These are phyloP conservation scores for Oryza glumipatula DNA, from an alignment of 176 grass and related monocot genomes.

Conservation along the genomic window DNA sequence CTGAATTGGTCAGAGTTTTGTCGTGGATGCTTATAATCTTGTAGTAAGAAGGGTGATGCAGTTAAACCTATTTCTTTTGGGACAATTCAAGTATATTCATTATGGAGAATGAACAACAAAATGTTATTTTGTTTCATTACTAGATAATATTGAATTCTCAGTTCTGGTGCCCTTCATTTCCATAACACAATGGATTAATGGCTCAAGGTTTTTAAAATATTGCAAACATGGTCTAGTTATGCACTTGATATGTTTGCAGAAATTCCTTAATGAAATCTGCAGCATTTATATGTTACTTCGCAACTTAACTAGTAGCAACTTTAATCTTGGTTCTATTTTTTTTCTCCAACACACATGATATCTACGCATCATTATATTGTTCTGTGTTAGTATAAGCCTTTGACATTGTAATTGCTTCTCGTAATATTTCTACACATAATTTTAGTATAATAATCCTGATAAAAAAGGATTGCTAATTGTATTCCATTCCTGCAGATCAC, in stretches of 20 bases:
- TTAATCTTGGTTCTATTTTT: neutral
- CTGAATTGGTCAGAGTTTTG: neutral
- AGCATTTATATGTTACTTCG: neutral
- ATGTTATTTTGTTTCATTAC: neutral
- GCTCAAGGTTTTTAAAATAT: neutral
- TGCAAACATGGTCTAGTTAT: neutral
- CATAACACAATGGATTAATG: neutral
- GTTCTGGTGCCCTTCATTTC: neutral
- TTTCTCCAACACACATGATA: no score
- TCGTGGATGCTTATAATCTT: neutral
- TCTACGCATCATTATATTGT: neutral
- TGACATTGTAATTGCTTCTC: neutral
- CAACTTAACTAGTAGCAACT: neutral
- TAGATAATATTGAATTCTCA: neutral
- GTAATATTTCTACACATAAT: neutral
- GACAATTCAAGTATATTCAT: neutral
- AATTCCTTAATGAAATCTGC: neutral
- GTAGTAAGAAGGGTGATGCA: neutral
- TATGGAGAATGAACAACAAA: neutral
- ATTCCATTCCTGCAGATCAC: constrained; percentile 61
- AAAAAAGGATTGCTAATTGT: neutral
- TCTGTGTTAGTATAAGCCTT: neutral
- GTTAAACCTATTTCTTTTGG: neutral
- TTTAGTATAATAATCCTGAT: neutral
- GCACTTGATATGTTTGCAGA: neutral